Conservation (phyloP, 2,329 filamentous ascomycete species). For the Gnomoniopsis smithogilvyi region DNA sequence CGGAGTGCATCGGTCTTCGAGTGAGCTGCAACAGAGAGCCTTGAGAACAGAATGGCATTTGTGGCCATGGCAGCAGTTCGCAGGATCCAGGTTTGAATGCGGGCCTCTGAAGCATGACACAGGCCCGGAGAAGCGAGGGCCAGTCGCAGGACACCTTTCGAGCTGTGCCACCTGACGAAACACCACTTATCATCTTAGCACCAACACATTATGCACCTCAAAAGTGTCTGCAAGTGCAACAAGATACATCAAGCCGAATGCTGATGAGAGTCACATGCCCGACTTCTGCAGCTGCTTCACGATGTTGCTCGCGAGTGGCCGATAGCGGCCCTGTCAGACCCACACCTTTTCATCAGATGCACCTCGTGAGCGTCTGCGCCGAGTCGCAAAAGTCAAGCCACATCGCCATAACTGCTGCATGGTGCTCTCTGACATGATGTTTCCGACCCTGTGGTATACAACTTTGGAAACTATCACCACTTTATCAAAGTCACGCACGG, state of each 20-base stretch:
- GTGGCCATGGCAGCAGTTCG: neutral
- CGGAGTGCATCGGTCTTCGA: neutral
- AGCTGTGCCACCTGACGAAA: constrained; percentile 1
- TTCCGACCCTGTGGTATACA: neutral
- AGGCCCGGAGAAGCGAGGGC: neutral
- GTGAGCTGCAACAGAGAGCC: neutral
- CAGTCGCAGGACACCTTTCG: neutral
- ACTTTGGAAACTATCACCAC: neutral
- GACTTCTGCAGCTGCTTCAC: neutral
- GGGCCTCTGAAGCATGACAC: constrained; percentile 6
- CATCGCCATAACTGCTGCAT: neutral
- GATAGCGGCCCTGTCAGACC: neutral
- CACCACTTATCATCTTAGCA: neutral
- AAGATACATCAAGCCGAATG: neutral
- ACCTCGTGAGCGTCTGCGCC: constrained; percentile 3
- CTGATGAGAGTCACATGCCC: neutral
- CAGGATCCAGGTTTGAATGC: neutral
- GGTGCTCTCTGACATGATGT: neutral
- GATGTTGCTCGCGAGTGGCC: constrained; percentile 4
- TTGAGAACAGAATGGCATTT: neutral
- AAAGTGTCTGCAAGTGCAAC: neutral
- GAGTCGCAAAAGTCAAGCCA: neutral
- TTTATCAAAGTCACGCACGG: neutral
- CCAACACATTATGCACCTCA: constrained; percentile 1
- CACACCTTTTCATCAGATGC: neutral